Percentiles rank a stretch among this genome's conserved stretches.
phyloP scores from a whole-genome alignment of 169 alveolate genomes.

The Eimeria sp. region DNA sequence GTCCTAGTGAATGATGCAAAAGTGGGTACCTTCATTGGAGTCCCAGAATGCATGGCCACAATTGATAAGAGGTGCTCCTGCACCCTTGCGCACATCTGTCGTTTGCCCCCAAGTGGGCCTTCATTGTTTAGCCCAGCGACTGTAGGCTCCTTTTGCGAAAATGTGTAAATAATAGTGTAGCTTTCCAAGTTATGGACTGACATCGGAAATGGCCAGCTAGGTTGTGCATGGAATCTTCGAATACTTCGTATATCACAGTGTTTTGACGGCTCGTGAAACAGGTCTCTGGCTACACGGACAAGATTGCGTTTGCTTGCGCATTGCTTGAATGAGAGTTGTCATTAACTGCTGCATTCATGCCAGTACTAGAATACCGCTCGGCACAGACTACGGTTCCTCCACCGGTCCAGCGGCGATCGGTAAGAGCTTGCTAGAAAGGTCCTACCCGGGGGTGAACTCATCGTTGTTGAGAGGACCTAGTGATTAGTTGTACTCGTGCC shows the following conservation, averaged over 20 bases:
- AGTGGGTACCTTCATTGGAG: neutral
- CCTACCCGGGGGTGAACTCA: too few relatives aligned
- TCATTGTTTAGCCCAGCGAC: neutral
- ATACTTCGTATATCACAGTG: neutral
- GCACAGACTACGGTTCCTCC: neutral
- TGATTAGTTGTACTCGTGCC: neutral
- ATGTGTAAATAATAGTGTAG: neutral
- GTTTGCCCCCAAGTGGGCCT: neutral
- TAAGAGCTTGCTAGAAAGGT: too few relatives aligned
- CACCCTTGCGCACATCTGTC: neutral
- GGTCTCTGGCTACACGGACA: neutral
- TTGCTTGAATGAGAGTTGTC: neutral
- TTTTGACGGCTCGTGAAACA: neutral
- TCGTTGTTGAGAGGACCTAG: neutral
- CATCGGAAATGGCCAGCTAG: neutral
- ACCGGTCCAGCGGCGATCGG: too few relatives aligned
- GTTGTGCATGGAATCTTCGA: neutral
- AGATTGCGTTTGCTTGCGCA: neutral
- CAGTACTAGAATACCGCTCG: neutral
- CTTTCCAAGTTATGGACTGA: neutral
- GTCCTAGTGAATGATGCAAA: neutral
- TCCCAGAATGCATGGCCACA: neutral
- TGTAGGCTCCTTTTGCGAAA: neutral
- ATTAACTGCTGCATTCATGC: neutral
- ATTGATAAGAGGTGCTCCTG: neutral